These are phyloP conservation scores for Chernovozyma sophiae-reginae DNA, from an alignment of 1,139 yeast genomes.

Conservation along the genomic window DNA sequence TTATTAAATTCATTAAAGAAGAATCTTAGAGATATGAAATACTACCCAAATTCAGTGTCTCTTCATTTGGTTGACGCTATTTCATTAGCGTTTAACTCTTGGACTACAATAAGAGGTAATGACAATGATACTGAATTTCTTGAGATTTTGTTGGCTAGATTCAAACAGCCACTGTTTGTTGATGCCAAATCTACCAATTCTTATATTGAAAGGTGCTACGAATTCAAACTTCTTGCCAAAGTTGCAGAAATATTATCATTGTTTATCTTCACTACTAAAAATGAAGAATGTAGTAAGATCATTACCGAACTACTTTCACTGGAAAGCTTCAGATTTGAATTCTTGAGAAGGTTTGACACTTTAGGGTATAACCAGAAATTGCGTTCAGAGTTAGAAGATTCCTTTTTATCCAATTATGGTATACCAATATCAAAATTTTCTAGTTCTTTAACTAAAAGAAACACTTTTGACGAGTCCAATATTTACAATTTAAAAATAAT, in stretches of 20 bases:
- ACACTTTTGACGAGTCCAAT: constrained; percentile 49
- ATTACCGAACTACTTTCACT: constrained; percentile 38
- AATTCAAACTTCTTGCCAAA: constrained; percentile 57
- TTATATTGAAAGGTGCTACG: constrained; percentile 47
- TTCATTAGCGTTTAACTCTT: constrained; percentile 61
- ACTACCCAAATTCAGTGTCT: constrained; percentile 55
- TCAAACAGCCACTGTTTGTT: constrained; percentile 19
- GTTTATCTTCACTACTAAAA: constrained; percentile 58
- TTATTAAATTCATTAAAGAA: constrained; percentile 56
- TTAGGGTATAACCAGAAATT: constrained; percentile 41
- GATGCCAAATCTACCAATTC: constrained; percentile 19
- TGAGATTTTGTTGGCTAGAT: constrained; percentile 42
- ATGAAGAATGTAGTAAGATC: constrained; percentile 32
- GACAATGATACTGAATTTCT: constrained; percentile 50
- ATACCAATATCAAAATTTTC: constrained; percentile 46
- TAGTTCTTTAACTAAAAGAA: constrained; percentile 44
- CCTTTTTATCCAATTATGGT: constrained; percentile 32
- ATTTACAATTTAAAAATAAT: constrained; percentile 61
- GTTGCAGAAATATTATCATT: constrained; percentile 74
- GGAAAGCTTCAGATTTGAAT: constrained; percentile 6
- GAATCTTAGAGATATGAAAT: constrained; percentile 48
- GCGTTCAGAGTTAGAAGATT: constrained; percentile 39
- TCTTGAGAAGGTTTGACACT: constrained; percentile 18
- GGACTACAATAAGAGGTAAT: constrained; percentile 56
- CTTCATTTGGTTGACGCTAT: constrained; percentile 62